Evolutionary conservation across 2,329 filamentous ascomycete genomes (phyloP), one percentile per base, ranked within the genome.

Genomic region (Didymellaceae sp.): DNA sequence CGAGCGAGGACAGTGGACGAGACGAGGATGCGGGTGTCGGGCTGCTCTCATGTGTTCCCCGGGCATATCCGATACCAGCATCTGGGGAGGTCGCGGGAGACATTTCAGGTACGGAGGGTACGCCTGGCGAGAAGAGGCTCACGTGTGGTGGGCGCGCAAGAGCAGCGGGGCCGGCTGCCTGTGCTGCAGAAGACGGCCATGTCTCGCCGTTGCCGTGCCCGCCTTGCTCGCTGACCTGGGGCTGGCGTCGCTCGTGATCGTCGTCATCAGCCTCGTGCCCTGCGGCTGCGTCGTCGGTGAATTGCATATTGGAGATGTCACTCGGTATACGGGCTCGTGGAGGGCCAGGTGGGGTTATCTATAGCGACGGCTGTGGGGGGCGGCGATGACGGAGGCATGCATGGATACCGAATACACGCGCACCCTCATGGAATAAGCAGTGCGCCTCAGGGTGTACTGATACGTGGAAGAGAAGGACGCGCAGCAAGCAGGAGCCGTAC

Each of bases 11-110:
- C 38, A 32, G 56, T 48, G 30, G 65, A 56, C 14, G 69, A 64
- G 61, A 72, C 67, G 55, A 68, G 62, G 33, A 58, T 64, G 50
- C 22, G 13, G 41, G 47, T 10, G 41, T 40, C 17, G 47, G 47
- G 14, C 41, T 52, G 42, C 41, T 42, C 35, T 45, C 42, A 21
- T 35, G 48, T 18, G 47, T 20, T 9, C 35, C 18, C 37, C 48
- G 48, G 37, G 42, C 31, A 42, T 52, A 42, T 32, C 48, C 48
- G 42, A 16, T 10, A n/a, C 20, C 48, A 13, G 38, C 33, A n/a
- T 45, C 54, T 16, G 51, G n/a, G n/a, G 51, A 24, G 34, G 38
- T 33, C 24, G 45, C 25, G 54, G 39, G 43, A n/a, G 42, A 42
- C 42, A 46, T 33, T 37, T 37, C 17, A 14, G 48, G 48, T 43